Evolutionary conservation across 2,329 filamentous ascomycete species (phyloP), one percentile per base, ranked within the genome.

Genomic region (Trichoderma guizhouense): DNA sequence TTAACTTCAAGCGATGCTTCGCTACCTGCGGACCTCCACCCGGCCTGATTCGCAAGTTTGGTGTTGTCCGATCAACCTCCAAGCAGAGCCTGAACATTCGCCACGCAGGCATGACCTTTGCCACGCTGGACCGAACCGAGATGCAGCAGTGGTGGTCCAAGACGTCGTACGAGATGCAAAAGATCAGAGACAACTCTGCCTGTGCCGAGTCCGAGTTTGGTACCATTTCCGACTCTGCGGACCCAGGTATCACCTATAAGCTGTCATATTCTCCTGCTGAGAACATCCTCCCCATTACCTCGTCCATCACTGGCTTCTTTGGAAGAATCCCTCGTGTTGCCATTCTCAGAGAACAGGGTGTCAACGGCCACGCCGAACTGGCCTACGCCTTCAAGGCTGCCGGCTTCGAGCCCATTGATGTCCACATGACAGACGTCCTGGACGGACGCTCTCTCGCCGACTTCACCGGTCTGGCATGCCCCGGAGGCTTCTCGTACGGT

Each of bases 281-380:
- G 74, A 92, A 89, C 75, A 91, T 92, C 72, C 83, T 95, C 61
- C 92, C 93, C 14, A 70, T 80, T 1, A 88, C 72, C 79, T 84
- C 80, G 74, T 84, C 81, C 76, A 85, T 82, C 79, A 81, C 83
- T 67, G 79, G 81, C 75, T 76, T 86, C 72, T 89, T 94, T 79
- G 86, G 86, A 74, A 87, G 84, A 76, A 77, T 80, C 82, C 92
- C 93, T 1, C 90, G 91, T 36, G 95, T 99, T 28, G 96, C 96
- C 57, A 97, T 99, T 76, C 89, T 99, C 26, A 89, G 96, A 79
- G 96, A 98, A 82, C 94, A 98, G 81, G 96, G 96, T 80, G 93
- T 97, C 76, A 98, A 99, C 83, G 93, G 95, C 55, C 90, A 98
- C 77, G 91, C 94, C n/a, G 96, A 99, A 82, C 97, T 99, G 93